These are phyloP conservation scores for Ogataea parapolymorpha DNA, from an alignment of 805 yeast species.

Conservation along the genomic window DNA sequence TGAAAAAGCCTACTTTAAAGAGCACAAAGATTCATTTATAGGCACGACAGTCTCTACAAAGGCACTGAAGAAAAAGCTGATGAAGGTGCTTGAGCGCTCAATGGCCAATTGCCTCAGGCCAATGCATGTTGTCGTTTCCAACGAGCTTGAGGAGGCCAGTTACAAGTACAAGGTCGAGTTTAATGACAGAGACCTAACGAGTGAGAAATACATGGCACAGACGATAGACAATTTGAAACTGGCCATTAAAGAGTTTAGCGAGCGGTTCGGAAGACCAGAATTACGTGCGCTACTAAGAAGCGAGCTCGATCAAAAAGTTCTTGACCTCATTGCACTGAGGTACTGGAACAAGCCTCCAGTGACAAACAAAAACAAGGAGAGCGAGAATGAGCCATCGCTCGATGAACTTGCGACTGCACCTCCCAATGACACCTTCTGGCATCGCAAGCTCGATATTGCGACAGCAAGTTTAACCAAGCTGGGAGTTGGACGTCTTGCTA, in stretches of 20 bases:
- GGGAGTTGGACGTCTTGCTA: slow-evolving; percentile 90
- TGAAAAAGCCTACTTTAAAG: slow-evolving; percentile 62
- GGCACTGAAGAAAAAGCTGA: slow-evolving; percentile 71
- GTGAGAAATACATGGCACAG: slow-evolving; percentile 90
- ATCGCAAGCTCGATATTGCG: slow-evolving; percentile 76
- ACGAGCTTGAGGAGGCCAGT: slow-evolving; percentile 88
- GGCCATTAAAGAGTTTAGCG: slow-evolving; percentile 82
- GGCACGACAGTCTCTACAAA: slow-evolving; percentile 77
- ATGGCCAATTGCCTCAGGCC: slow-evolving; percentile 90
- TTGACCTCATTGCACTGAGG: slow-evolving; percentile 82
- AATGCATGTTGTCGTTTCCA: slow-evolving; percentile 78
- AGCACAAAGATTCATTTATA: slow-evolving; percentile 53
- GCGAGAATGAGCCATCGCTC: slow-evolving; percentile 42
- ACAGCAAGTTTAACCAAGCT: slow-evolving; percentile 82
- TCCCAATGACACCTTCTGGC: slow-evolving; percentile 81
- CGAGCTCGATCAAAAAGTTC: slow-evolving; percentile 83
- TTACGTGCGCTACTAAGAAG: slow-evolving; percentile 72
- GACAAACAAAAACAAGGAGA: slow-evolving; percentile 7
- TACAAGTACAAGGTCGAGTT: slow-evolving; percentile 95
- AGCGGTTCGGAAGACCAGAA: slow-evolving; percentile 78
- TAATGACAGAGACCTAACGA: slow-evolving; percentile 90
- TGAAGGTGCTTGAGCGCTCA: slow-evolving; percentile 81
- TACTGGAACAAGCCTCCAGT: slow-evolving; percentile 81
- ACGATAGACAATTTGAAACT: slow-evolving; percentile 84
- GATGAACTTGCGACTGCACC: slow-evolving; percentile 53